Evolutionary conservation across 2,329 filamentous ascomycete species (phyloP), one percentile per base, ranked within the genome.

Genomic region (Sarocladiaceae sp.): DNA sequence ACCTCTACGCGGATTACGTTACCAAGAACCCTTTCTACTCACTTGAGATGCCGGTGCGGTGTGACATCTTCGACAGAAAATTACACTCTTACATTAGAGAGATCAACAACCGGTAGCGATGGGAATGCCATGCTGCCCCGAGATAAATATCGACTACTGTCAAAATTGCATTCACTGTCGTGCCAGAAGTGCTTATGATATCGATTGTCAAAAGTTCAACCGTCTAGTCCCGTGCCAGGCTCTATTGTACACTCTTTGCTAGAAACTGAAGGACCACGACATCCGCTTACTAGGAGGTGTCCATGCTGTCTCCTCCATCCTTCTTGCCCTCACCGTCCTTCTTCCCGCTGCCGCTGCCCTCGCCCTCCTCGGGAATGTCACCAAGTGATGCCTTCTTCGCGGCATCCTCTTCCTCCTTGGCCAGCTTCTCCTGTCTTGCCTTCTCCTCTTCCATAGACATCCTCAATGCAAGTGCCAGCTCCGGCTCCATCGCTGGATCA

Each of bases 21-120:
- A 97, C 97, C 90, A 99, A 97, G 78, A 99, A 99, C 69, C 94
- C 94, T 1, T 99, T 99, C 66, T 97, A 97, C 72, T 92, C 94
- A 64, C 78, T 96, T 53, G 94, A 99, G 74, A 99, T 97, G 92
- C 94, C 94, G 6, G 84, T 99, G 51, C 80, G 94, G 56, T 96
- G 94, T 71, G 94, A 97, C 65, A 88, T 90, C 61, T 99, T 97
- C 73, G 94, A 99, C 68, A 79, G 92, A 61, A 90, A 90, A 69
- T 69, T 97, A 58, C 80, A 82, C 58, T 88, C 85, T 33, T 96
- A 92, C 71, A 83, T 96, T 62, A 84, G 90, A 65, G 81, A 83
- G 65, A 78, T 85, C 60, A 87, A 86, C 64, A 84, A 76, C 63
- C 80, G 77, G 66, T 74, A 68, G 59, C 51, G 15, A 23, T 25